phyloP scores from a whole-genome alignment of 2,329 filamentous ascomycete genomes.

The Penicillium brasilianum region DNA sequence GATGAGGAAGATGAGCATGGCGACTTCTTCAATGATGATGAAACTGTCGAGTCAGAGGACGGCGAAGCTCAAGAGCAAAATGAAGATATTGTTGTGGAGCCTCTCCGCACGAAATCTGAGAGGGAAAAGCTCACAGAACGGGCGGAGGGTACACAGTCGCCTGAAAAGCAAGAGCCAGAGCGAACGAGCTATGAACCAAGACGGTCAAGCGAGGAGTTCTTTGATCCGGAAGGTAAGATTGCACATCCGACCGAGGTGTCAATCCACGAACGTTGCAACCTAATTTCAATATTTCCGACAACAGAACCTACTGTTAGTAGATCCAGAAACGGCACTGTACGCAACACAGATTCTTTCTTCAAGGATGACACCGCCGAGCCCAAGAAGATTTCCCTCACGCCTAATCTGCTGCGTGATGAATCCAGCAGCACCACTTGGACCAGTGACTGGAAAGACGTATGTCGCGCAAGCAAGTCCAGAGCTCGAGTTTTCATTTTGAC shows the following conservation, averaged over 20 bases:
- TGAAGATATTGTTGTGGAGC: slow-evolving; percentile 50
- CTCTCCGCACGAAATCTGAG: slow-evolving; percentile 50
- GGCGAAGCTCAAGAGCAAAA: slow-evolving; percentile 41
- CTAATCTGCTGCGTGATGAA: slow-evolving; percentile 87
- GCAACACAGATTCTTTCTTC: slow-evolving; percentile 96
- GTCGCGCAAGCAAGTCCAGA: slow-evolving; percentile 3
- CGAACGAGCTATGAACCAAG: slow-evolving; percentile 43
- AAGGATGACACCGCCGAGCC: slow-evolving; percentile 95
- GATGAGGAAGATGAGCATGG: slow-evolving; percentile 70
- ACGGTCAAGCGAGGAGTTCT: slow-evolving; percentile 70
- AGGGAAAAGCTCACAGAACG: slow-evolving; percentile 40
- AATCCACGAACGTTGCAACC: not conserved
- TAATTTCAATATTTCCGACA: slow-evolving; percentile 26
- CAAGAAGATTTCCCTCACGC: slow-evolving; percentile 95
- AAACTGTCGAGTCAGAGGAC: slow-evolving; percentile 49
- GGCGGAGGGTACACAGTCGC: slow-evolving; percentile 21
- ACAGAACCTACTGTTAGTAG: slow-evolving; percentile 49
- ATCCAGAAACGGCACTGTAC: slow-evolving; percentile 82
- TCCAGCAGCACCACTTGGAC: slow-evolving; percentile 39
- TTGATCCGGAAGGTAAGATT: slow-evolving; percentile 53
- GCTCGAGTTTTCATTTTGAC: not conserved
- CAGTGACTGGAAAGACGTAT: slow-evolving; percentile 48
- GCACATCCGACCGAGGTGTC: not conserved
- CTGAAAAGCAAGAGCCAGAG: slow-evolving; percentile 35
- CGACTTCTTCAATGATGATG: slow-evolving; percentile 53